phyloP scores from a whole-genome alignment of 2,329 filamentous ascomycete species.

The Akanthomyces uredinophilus region DNA sequence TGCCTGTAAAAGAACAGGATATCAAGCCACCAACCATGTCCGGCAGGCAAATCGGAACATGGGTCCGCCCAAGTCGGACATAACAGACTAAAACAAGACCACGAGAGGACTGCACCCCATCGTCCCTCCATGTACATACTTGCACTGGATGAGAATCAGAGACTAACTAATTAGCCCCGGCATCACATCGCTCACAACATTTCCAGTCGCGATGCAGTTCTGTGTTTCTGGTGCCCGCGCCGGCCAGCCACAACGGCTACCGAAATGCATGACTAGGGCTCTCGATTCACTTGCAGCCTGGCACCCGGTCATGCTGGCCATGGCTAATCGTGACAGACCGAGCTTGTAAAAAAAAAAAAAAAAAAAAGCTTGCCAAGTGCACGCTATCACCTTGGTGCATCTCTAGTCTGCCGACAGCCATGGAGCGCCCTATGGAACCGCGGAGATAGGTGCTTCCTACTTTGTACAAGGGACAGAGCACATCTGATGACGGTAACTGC shows the following conservation, averaged over 20 bases:
- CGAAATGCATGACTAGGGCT: neutral
- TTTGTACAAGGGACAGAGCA: neutral
- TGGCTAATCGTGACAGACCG: no score
- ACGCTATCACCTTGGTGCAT: neutral
- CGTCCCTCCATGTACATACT: neutral
- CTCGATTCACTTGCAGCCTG: neutral
- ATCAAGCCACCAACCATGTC: neutral
- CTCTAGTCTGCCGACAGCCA: neutral
- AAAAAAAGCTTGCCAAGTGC: neutral
- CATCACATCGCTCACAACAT: neutral
- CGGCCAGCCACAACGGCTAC: neutral
- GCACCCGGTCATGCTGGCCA: no score
- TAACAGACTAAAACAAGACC: neutral
- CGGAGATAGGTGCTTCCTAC: neutral
- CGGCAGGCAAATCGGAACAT: slow-evolving; percentile 6
- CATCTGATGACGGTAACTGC: neutral
- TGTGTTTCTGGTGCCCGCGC: neutral
- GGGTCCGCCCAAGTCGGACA: neutral
- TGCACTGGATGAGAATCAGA: neutral
- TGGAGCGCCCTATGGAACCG: neutral
- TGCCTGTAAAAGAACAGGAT: neutral
- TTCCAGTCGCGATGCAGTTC: neutral
- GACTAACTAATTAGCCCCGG: neutral
- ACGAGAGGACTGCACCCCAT: neutral
- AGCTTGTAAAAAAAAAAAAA: no score